Evolutionary conservation across 495 filamentous ascomycete species (phyloP).

Genomic region (Penicillium atrosanguineum): DNA sequence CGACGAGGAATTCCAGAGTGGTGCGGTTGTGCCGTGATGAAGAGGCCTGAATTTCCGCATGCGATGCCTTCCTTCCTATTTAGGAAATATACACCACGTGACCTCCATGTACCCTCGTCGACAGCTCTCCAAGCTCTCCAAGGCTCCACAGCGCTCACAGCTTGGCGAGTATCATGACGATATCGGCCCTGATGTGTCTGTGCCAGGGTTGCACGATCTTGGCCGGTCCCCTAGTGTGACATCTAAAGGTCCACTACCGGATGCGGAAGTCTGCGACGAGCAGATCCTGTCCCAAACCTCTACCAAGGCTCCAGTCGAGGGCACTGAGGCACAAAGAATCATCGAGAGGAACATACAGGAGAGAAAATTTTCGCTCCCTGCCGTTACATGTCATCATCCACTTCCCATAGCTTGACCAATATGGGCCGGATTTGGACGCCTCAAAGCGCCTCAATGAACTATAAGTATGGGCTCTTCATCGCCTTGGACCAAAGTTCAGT

Average conservation of each 20-base stretch:
- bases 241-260: constrained; percentile 16
- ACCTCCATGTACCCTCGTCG: not conserved
- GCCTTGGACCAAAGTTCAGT: not conserved
- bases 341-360: constrained; percentile 8
- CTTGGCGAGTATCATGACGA: constrained; percentile 1
- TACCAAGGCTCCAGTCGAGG: constrained; percentile 13
- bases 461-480: constrained; percentile 23
- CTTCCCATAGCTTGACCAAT: constrained; percentile 2
- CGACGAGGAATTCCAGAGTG: constrained; percentile 9
- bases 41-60: constrained; percentile 8
- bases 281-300: constrained; percentile 9
- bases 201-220: constrained; percentile 6
- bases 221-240: constrained; percentile 19
- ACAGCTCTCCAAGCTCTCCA: not conserved
- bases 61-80: constrained; percentile 14
- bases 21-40: constrained; percentile 1
- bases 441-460: constrained; percentile 11
- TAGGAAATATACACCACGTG: constrained; percentile 14
- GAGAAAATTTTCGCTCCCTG: constrained; percentile 6
- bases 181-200: not conserved
- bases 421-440: constrained; percentile 23
- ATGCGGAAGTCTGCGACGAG: constrained; percentile 22
- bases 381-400: constrained; percentile 20
- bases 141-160: not conserved
- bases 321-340: constrained; percentile 13